These are phyloP conservation scores for Cytospora piceae DNA, from an alignment of 2,329 filamentous ascomycete species.

Conservation along the genomic window DNA sequence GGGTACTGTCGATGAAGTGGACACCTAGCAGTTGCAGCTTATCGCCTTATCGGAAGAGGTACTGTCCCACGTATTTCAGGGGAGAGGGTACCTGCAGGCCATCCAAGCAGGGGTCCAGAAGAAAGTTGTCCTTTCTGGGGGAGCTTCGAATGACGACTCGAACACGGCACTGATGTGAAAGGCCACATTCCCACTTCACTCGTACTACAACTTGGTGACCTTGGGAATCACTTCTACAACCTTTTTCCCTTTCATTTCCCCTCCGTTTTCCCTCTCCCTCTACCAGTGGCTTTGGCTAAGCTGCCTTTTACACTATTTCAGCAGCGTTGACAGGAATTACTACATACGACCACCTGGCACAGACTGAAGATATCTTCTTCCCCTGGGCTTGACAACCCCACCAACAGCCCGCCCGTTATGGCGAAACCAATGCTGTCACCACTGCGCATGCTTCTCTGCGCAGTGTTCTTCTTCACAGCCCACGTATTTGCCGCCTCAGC, in stretches of 20 bases:
- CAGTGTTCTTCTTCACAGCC: conserved; percentile 48
- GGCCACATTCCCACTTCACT: conserved; percentile 30
- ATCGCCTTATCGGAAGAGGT: conserved; percentile 12
- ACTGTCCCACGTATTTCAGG: not conserved
- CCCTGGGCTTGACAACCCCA: conserved; percentile 23
- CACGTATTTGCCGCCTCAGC: conserved; percentile 64
- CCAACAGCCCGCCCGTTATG: conserved; percentile 42
- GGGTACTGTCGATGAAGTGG: conserved; percentile 21
- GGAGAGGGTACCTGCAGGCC: not conserved
- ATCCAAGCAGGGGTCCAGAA: conserved; percentile 23
- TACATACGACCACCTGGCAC: not conserved
- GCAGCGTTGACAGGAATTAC: conserved; percentile 1
- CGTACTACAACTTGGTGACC: conserved; percentile 2
- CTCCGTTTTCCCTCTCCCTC: not conserved
- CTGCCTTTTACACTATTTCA: not conserved
- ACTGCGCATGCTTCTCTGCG: conserved; percentile 43
- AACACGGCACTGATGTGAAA: conserved; percentile 10
- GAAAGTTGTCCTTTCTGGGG: conserved; percentile 26
- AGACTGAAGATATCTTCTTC: conserved; percentile 5
- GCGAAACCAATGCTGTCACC: conserved; percentile 42
- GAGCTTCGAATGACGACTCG: conserved; percentile 24
- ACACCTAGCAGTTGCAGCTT: conserved; percentile 23
- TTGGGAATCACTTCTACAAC: conserved; percentile 10
- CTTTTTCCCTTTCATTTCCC: not conserved
- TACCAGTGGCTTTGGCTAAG: conserved; percentile 1